Conservation (phyloP, 1,139 yeast genomes). For the Hyphopichia khmerensis region DNA sequence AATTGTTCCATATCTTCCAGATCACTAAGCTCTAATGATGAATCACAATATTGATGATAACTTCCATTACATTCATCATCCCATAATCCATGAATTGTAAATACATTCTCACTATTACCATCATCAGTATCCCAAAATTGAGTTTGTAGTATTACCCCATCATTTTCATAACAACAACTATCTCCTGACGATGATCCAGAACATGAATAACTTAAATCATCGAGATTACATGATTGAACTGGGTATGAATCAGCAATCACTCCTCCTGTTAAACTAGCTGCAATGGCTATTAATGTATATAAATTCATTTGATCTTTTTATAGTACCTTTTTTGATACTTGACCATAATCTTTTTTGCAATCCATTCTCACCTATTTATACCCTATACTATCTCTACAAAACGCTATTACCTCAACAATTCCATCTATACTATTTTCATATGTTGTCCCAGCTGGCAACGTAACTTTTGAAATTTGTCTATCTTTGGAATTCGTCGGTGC, state of each 20-base stretch:
- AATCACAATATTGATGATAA: slow-evolving; percentile 32
- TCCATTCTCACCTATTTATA: too few relatives aligned
- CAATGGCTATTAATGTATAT: not conserved
- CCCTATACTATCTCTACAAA: too few relatives aligned
- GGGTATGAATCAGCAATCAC: slow-evolving; percentile 1
- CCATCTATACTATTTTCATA: too few relatives aligned
- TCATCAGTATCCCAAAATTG: slow-evolving; percentile 42
- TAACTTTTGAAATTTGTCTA: too few relatives aligned
- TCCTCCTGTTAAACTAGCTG: not conserved
- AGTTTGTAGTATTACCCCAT: slow-evolving; percentile 36
- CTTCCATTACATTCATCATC: slow-evolving; percentile 38
- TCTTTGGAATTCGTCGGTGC: not conserved
- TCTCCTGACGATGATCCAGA: slow-evolving; percentile 25
- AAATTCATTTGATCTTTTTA: not conserved
- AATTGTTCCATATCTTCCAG: slow-evolving; percentile 26
- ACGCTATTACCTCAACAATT: too few relatives aligned
- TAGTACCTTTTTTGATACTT: too few relatives aligned
- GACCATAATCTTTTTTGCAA: too few relatives aligned
- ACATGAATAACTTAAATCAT: slow-evolving; percentile 22
- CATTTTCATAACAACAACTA: slow-evolving; percentile 33
- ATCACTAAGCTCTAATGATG: slow-evolving; percentile 27
- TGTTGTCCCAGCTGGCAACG: too few relatives aligned
- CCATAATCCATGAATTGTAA: slow-evolving; percentile 47
- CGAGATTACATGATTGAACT: slow-evolving; percentile 1
- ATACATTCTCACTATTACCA: slow-evolving; percentile 14